Conservation (phyloP, 352 stramenopile genomes). For the Pythium brassicae region DNA sequence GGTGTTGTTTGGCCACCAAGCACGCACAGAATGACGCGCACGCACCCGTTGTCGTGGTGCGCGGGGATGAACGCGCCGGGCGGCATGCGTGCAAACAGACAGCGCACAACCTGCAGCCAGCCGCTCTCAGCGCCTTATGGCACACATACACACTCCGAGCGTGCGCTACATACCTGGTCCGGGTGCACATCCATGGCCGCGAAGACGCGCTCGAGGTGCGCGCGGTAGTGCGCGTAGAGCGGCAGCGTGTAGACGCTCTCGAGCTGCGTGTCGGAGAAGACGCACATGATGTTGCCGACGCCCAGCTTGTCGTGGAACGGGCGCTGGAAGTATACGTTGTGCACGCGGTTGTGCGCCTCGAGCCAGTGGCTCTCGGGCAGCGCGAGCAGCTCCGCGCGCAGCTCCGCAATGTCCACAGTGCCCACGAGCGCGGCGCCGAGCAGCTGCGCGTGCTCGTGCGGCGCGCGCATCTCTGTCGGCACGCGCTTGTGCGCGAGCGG, state of each 20-base stretch:
- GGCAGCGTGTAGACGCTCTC: conserved; percentile 90
- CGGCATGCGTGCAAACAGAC: conserved; percentile 91
- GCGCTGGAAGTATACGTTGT: conserved; percentile 87
- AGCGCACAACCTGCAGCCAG: conserved; percentile 71
- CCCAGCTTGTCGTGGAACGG: conserved; percentile 94
- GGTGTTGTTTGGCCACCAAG: not conserved
- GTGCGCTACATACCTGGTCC: conserved; percentile 21
- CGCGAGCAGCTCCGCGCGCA: conserved; percentile 31
- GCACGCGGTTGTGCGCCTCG: conserved; percentile 37
- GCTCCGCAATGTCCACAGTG: conserved; percentile 28
- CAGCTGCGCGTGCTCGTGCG: conserved; percentile 29
- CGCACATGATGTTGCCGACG: conserved; percentile 93
- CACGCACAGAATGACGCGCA: not conserved
- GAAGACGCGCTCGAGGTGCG: conserved; percentile 71
- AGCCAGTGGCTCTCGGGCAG: conserved; percentile 35
- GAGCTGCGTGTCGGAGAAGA: conserved; percentile 97
- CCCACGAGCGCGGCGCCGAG: conserved; percentile 39
- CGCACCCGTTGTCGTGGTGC: conserved; percentile 93
- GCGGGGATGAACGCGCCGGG: conserved; percentile 90
- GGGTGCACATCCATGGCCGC: conserved; percentile 39
- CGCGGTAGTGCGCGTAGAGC: conserved; percentile 63
- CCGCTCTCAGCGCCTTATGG: not conserved
- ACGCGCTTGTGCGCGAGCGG: conserved; percentile 51
- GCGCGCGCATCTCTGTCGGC: conserved; percentile 43
- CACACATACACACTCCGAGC: not conserved